These are phyloP conservation scores for Fremontodendron californicum DNA, from an alignment of 345 rosid species.

Conservation along the genomic window DNA sequence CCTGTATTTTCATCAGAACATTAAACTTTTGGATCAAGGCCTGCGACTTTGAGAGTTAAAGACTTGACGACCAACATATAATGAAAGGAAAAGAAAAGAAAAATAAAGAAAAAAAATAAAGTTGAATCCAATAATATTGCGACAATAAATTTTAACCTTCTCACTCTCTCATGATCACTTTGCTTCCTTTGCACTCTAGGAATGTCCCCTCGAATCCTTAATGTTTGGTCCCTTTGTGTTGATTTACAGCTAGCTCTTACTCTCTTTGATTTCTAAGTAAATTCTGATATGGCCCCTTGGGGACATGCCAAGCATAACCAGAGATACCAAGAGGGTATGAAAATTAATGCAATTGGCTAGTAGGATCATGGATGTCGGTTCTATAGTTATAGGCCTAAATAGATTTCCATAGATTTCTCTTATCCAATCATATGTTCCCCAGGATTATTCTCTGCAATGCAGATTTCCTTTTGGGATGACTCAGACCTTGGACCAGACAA, in stretches of 20 bases:
- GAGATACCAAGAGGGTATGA: background rate
- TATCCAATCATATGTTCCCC: background rate
- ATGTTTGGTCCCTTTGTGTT: conserved; percentile 23
- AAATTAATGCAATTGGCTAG: background rate
- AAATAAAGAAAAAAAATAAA: background rate
- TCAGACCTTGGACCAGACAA: background rate
- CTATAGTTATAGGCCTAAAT: background rate
- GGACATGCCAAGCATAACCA: background rate
- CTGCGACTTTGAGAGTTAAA: conserved; percentile 15
- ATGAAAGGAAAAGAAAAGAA: background rate
- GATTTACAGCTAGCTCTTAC: conserved; percentile 24
- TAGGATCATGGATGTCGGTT: background rate
- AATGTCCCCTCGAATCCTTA: conserved; percentile 30
- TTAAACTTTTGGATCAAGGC: conserved; percentile 14
- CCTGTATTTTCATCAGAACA: conserved; percentile 17
- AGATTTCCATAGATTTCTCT: background rate
- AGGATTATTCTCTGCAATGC: background rate
- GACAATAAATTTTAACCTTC: conserved; percentile 17
- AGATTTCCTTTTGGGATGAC: background rate
- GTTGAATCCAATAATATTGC: background rate
- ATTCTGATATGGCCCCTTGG: background rate
- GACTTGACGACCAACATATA: background rate
- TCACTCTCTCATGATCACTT: conserved; percentile 27
- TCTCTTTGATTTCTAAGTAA: conserved; percentile 21
- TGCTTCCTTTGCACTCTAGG: conserved; percentile 60